A percentile compares a stretch with the other conserved stretches of the same genome.
Conservation (phyloP, 257 asterid genomes). For the Solanum boliviense region DNA sequence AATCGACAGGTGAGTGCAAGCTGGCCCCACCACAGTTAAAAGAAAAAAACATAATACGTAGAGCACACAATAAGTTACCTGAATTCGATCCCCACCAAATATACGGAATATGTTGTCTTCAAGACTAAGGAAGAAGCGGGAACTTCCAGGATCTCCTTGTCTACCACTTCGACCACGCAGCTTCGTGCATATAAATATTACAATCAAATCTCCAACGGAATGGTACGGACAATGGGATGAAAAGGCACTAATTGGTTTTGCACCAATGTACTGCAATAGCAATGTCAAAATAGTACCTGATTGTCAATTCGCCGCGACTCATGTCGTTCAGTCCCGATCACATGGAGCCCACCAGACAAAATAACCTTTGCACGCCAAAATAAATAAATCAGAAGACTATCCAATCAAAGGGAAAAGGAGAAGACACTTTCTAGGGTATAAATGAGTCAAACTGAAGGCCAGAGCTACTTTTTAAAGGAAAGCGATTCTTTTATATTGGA, state of each 20-base stretch:
- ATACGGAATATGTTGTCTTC: conserved; percentile 97
- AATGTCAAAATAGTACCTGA: conserved; percentile 42
- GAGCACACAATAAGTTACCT: conserved; percentile 30
- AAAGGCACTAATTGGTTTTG: neutral
- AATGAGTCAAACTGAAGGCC: neutral
- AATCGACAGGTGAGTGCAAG: neutral
- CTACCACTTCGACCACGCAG: conserved; percentile 99
- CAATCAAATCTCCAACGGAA: neutral
- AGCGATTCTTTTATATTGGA: neutral
- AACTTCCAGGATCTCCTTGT: conserved; percentile 99
- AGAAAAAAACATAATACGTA: neutral
- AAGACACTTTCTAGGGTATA: neutral
- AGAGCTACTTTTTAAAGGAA: neutral
- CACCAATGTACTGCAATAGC: neutral
- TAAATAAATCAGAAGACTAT: neutral
- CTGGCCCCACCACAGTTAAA: neutral
- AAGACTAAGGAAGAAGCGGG: conserved; percentile 96
- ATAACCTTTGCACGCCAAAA: conserved; percentile 46
- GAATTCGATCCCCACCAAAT: conserved; percentile 97
- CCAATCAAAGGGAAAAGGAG: neutral
- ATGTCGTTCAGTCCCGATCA: conserved; percentile 95
- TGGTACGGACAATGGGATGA: neutral
- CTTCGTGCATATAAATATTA: conserved; percentile 16
- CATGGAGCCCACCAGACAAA: conserved; percentile 94
- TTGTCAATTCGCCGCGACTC: conserved; percentile 99